Percentiles rank a stretch among this genome's conserved stretches.
These are phyloP conservation scores for Uronychia setigera DNA, from an alignment of 73 alveolate genomes.

Conservation along the genomic window DNA sequence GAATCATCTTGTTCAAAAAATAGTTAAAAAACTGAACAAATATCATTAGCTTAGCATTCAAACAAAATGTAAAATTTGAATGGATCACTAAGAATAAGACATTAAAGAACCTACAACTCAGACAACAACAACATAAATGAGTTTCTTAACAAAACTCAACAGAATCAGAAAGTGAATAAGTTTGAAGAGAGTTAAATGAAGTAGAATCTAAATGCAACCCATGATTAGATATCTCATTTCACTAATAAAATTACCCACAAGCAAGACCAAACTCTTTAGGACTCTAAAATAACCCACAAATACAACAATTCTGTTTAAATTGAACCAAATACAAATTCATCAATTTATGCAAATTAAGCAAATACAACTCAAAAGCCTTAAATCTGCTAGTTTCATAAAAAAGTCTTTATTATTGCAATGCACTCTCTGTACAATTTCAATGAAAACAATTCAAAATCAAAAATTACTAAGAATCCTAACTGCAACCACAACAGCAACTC, in stretches of 20 bases:
- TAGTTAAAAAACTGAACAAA: neutral
- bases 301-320: neutral
- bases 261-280: too few relatives aligned
- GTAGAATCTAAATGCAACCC: neutral
- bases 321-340: neutral
- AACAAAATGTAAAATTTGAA: too few relatives aligned
- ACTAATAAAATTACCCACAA: too few relatives aligned
- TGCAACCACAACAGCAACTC: slow-evolving; percentile 64
- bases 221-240: neutral
- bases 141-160: neutral
- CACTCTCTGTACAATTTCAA: neutral
- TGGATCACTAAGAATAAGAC: neutral
- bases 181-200: neutral
- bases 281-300: too few relatives aligned
- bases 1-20: neutral
- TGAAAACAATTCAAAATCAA: neutral
- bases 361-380: neutral
- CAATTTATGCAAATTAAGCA: neutral
- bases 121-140: neutral
- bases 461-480: slow-evolving; percentile 54
- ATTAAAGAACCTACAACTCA: neutral
- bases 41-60: neutral
- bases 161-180: neutral
- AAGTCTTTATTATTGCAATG: neutral
- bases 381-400: neutral